Conservation (phyloP, 176 grass and related monocot genomes). For the Hsuehochloa calcarea region DNA sequence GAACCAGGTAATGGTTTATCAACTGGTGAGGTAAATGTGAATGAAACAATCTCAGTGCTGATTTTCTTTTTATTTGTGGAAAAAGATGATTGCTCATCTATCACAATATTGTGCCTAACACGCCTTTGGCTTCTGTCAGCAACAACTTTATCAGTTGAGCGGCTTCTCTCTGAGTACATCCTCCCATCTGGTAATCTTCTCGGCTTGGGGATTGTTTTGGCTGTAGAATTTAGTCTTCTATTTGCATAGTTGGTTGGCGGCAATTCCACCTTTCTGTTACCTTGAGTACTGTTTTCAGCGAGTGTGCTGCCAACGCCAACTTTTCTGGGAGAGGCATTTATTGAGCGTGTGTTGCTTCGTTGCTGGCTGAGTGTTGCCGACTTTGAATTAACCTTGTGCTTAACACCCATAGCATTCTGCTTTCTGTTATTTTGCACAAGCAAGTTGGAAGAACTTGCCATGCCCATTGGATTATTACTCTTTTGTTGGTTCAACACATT, state of each 20-base stretch:
- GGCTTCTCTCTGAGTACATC: conserved; percentile 38
- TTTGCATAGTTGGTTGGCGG: conserved; percentile 21
- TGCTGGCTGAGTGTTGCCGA: conserved; percentile 45
- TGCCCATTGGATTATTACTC: conserved; percentile 38
- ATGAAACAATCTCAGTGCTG: conserved; percentile 84
- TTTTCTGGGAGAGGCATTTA: conserved; percentile 51
- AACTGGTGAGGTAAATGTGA: conserved; percentile 91
- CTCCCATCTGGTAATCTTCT: conserved; percentile 51
- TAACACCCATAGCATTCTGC: conserved; percentile 44
- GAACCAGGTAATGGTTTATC: conserved; percentile 50
- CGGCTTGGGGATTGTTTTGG: conserved; percentile 44
- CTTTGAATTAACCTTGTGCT: conserved; percentile 52
- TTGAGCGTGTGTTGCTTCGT: conserved; percentile 24
- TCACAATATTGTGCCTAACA: conserved; percentile 79
- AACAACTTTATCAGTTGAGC: conserved; percentile 34
- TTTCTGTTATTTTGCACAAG: conserved; percentile 72
- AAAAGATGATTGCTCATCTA: conserved; percentile 62
- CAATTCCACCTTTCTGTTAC: conserved; percentile 43
- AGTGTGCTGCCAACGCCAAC: conserved; percentile 25
- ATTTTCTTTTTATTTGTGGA: conserved; percentile 51
- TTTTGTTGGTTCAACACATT: conserved; percentile 30
- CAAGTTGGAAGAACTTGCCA: conserved; percentile 22
- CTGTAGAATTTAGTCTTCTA: conserved; percentile 38
- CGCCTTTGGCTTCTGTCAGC: conserved; percentile 52
- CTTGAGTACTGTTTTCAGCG: conserved; percentile 29